Evolutionary conservation across 2,329 filamentous ascomycete species (phyloP), one percentile per base, ranked within the genome.

Genomic region (Fusarium kyushuense): DNA sequence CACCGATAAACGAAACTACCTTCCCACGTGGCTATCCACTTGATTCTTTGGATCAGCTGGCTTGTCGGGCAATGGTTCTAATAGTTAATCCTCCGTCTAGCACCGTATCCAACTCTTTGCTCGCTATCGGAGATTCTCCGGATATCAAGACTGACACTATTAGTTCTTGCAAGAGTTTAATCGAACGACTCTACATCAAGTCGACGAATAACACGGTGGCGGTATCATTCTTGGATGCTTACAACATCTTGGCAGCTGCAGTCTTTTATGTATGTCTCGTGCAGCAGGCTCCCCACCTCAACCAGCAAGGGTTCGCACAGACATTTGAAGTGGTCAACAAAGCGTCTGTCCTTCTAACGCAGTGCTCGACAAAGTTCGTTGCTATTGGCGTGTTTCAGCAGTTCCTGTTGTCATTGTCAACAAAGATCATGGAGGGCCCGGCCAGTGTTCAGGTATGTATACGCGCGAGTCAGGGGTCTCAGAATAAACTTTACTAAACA

Each of bases 241-340:
- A 67, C 33, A 54, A 54, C 6, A 41, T 58, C 17, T 32, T 67
- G 21, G 49, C 64, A n/a, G 64, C 64, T 2, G 63, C 63, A 0
- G 64, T 67, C 0, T 21, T 46, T 1, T 67, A 67, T 13, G 13
- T 67, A 0, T 58, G 52, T 2, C 52, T 67, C 0, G 35, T 40
- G 16, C 63, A 65, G 3, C 21, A 32, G 0, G 3, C 30, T 19
- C 23, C 57, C 0, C 41, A 49, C 4, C n/a, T 19, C 1, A 48
- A 41, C 1, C 64, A 67, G 4, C 21, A 40, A 4, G 63, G 48
- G 5, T 48, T 67, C 17, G 49, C 64, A 0, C 63, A 67, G 3
- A 67, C 42, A 0, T 67, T 67, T 7, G 63, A 67, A 10, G 38
- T 67, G n/a, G 47, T 63, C 16, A 67, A 57, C 21, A 67, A 67